phyloP scores from a whole-genome alignment of 768 basidiomycete genomes.

The Suillus spraguei region DNA sequence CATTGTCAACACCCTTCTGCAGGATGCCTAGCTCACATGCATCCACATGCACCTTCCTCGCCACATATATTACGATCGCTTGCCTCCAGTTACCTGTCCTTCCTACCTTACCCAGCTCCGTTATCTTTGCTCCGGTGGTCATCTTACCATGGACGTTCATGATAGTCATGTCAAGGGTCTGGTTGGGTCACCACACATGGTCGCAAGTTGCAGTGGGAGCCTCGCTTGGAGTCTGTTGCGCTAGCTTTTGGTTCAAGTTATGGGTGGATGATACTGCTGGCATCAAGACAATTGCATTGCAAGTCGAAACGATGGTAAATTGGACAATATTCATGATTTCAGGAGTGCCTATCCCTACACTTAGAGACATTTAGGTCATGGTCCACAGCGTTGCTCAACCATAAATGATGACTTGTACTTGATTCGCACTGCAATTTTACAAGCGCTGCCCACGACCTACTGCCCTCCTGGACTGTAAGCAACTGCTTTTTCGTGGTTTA shows the following conservation, averaged over 20 bases:
- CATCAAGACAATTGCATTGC: conserved; percentile 23
- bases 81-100: conserved; percentile 62
- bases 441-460: background rate
- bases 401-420: background rate
- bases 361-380: background rate
- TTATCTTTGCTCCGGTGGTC: conserved; percentile 43
- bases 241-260: conserved; percentile 55
- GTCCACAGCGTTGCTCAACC: background rate
- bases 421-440: background rate
- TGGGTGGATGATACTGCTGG: conserved; percentile 45
- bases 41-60: conserved; percentile 65
- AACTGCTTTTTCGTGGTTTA: background rate
- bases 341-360: background rate
- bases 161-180: conserved; percentile 66
- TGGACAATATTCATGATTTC: background rate
- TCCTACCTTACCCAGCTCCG: conserved; percentile 44
- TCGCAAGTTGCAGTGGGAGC: conserved; percentile 65
- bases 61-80: conserved; percentile 60
- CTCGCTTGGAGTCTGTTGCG: conserved; percentile 55
- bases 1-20: conserved; percentile 9
- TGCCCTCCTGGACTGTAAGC: background rate
- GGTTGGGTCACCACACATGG: conserved; percentile 79
- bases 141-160: conserved; percentile 55
- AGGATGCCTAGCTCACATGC: conserved; percentile 90
- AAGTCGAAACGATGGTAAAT: conserved; percentile 15